Percentiles rank a stretch among this genome's conserved stretches.
phyloP scores from a whole-genome alignment of 2,329 filamentous ascomycete genomes.

The Botrytis porri region DNA sequence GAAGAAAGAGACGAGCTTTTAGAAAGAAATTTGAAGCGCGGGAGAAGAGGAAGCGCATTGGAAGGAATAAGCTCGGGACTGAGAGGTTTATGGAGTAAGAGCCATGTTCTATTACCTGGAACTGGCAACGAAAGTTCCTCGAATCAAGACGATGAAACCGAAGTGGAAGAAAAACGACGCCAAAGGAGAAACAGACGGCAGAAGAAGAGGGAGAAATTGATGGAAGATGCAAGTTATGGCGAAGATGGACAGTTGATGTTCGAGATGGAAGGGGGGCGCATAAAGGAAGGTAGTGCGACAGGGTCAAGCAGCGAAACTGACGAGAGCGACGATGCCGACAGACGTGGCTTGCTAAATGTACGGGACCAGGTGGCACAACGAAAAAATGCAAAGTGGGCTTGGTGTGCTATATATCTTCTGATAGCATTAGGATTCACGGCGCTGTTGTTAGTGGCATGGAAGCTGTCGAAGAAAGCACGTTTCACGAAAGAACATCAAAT shows the following conservation, averaged over 20 bases:
- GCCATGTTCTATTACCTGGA: constrained; percentile 34
- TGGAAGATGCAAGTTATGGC: constrained; percentile 54
- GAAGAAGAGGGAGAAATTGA: constrained; percentile 51
- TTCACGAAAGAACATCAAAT: constrained; percentile 36
- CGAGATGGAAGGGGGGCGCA: constrained; percentile 77
- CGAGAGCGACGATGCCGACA: constrained; percentile 56
- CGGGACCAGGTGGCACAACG: constrained; percentile 49
- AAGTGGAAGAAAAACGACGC: constrained; percentile 41
- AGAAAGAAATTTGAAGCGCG: constrained; percentile 46
- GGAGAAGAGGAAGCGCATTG: constrained; percentile 25
- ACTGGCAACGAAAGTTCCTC: constrained; percentile 28
- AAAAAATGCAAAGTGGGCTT: constrained; percentile 52
- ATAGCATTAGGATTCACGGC: constrained; percentile 55
- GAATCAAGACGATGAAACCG: background rate
- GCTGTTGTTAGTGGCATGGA: constrained; percentile 56
- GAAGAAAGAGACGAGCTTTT: constrained; percentile 66
- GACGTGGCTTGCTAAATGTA: constrained; percentile 48
- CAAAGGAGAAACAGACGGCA: constrained; percentile 47
- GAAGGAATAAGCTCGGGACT: constrained; percentile 41
- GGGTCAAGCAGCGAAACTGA: constrained; percentile 61
- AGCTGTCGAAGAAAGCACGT: constrained; percentile 50
- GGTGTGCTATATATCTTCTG: constrained; percentile 52
- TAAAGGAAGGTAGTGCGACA: constrained; percentile 63
- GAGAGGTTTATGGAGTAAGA: constrained; percentile 40
- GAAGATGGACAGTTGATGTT: constrained; percentile 79